Evolutionary conservation across 306 rosid species (phyloP).

Genomic region (Corylus americana): DNA sequence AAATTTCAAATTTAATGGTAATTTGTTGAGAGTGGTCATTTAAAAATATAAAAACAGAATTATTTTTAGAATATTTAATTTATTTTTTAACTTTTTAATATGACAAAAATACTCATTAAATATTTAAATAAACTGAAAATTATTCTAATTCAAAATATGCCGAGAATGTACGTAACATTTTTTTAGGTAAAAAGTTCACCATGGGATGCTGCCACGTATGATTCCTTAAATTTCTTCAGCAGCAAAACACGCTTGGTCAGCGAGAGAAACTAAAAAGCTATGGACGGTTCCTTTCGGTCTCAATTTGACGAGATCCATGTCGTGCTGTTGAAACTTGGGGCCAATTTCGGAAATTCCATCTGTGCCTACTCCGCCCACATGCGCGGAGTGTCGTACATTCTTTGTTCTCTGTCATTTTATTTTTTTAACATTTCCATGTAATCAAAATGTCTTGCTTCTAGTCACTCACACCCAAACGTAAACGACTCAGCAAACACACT

Average conservation of each 20-base stretch:
- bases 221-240: not conserved
- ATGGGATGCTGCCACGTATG: not conserved
- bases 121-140: too few relatives aligned
- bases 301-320: not conserved
- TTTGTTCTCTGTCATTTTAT: not conserved
- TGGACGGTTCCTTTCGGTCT: not conserved
- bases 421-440: not conserved
- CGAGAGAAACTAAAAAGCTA: not conserved
- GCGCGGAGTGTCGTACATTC: not conserved
- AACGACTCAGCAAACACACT: not conserved
- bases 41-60: too few relatives aligned
- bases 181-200: not conserved
- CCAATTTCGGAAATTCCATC: not conserved
- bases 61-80: too few relatives aligned
- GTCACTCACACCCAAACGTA: not conserved
- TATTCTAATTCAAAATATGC: too few relatives aligned
- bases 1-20: too few relatives aligned
- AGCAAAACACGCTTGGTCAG: not conserved
- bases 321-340: not conserved
- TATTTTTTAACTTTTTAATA: too few relatives aligned
- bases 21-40: too few relatives aligned
- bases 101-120: too few relatives aligned
- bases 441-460: not conserved
- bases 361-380: not conserved
- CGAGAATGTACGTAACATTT: too few relatives aligned